Evolutionary conservation across 768 basidiomycete genomes (phyloP).

Genomic region (Chalciporus piperatus): DNA sequence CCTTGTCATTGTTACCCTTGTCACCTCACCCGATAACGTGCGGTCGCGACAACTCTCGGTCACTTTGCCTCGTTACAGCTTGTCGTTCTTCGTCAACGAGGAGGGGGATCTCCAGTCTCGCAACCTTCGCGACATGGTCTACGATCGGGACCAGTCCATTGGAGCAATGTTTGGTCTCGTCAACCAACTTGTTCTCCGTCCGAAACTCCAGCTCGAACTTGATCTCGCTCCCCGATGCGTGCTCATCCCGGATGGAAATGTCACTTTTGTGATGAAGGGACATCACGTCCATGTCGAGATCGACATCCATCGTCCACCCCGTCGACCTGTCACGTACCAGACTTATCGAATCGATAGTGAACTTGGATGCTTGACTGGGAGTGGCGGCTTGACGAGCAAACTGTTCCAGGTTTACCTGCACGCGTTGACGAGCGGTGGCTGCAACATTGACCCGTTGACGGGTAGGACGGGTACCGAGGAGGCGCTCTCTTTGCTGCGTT

Average conservation of each 20-base stretch:
- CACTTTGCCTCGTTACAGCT: conserved; percentile 36
- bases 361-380: conserved; percentile 6
- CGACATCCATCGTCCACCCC: too few species aligned
- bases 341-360: too few species aligned
- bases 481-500: conserved; percentile 38
- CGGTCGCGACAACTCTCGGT: conserved; percentile 18
- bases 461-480: conserved; percentile 42
- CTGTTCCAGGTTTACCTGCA: conserved; percentile 44
- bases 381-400: conserved; percentile 19
- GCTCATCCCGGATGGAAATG: too few species aligned
- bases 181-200: too few species aligned
- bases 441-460: conserved; percentile 42
- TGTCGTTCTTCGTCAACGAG: conserved; percentile 37
- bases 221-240: too few species aligned
- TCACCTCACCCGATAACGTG: neutral
- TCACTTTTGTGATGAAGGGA: too few species aligned
- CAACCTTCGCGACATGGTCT: conserved; percentile 38
- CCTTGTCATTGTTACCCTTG: conserved; percentile 10
- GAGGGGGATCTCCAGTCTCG: conserved; percentile 34
- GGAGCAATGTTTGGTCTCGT: too few species aligned
- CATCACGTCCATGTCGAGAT: too few species aligned
- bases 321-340: too few species aligned
- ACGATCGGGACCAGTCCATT: conserved; percentile 9
- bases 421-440: conserved; percentile 37
- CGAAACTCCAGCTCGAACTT: too few species aligned